Percentiles rank a stretch among this genome's conserved stretches.
These are phyloP conservation scores for Cercophora samala DNA, from an alignment of 495 filamentous ascomycete genomes.

Conservation along the genomic window DNA sequence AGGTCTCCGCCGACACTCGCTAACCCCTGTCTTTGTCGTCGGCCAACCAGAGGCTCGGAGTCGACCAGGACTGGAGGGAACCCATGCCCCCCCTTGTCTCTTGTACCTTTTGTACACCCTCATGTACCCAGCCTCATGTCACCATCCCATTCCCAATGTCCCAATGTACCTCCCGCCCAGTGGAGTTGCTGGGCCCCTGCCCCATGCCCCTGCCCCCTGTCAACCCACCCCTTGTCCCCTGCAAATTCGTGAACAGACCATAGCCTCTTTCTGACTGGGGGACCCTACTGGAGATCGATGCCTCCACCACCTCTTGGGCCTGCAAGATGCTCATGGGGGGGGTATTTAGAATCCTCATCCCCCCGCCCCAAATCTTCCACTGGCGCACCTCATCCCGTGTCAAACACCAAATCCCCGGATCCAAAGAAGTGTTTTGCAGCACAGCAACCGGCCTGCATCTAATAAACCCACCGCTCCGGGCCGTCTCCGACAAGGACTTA, in stretches of 20 bases:
- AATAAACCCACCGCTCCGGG: conserved; percentile 1
- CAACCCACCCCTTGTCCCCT: conserved; percentile 8
- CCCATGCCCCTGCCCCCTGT: conserved; percentile 17
- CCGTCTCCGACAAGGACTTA: conserved; percentile 9
- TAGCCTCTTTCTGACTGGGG: conserved; percentile 31
- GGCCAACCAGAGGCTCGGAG: conserved; percentile 21
- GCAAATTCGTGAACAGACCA: conserved; percentile 12
- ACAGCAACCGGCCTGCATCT: too few relatives aligned
- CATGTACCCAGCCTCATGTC: conserved; percentile 22
- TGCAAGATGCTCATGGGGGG: conserved; percentile 25
- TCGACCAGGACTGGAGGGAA: conserved; percentile 24
- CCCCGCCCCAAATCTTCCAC: conserved; percentile 19
- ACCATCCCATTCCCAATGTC: conserved; percentile 15
- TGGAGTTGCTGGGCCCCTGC: conserved; percentile 1
- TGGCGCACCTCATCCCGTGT: conserved; percentile 18
- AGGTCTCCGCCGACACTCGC: conserved; percentile 25
- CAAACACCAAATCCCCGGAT: conserved; percentile 19
- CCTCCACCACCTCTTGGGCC: conserved; percentile 33
- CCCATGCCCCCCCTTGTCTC: conserved; percentile 22
- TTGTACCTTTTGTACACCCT: conserved; percentile 17
- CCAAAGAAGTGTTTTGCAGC: conserved; percentile 5
- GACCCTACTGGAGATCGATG: conserved; percentile 32
- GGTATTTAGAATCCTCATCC: conserved; percentile 38
- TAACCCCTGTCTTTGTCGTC: conserved; percentile 24
- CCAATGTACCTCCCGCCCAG: conserved; percentile 19